Base-by-base conservation (phyloP, 495 filamentous ascomycete species). In the Opeltia flavorubescens region DNA sequence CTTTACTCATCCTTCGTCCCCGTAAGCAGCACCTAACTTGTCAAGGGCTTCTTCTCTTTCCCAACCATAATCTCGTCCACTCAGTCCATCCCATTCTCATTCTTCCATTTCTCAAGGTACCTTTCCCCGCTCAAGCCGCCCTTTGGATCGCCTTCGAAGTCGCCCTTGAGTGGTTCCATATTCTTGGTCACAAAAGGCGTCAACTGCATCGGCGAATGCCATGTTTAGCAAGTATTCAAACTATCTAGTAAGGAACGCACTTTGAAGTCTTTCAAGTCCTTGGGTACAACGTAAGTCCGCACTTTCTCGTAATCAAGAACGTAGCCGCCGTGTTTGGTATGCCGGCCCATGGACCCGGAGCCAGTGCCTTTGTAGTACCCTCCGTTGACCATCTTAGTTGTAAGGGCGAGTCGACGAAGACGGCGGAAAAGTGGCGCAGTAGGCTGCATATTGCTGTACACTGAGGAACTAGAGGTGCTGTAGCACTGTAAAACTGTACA, bases 291-390 rank as follows among this genome's bases (percentile, higher is more conserved):
- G 63, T 94, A 98, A 12, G 86, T 94, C 59, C 91, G 82, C 50
- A 95, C 86, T 64, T 91, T 94, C 20, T 67, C 54, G 72, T 74
- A 89, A 48, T 95, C 81, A 55, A 95, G 79, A 7, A 78, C 60
- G 62, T 87, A 98, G 27, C 79, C 78, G 60, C 89, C 89, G 63
- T 80, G 74, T 60, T 84, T 86, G 17, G 85, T 88, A 64, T 94
- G 89, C 27, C 68, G 62, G 51, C 91, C 91, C 78, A 89, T 85
- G 30, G 80, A 76, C 11, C 93, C 93, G 0, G 84, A 77, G 20
- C 89, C 72, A 49, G 77, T 95, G 59, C 93, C 93, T 70, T 96
- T 96, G 77, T 96, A 96, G 75, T 80, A 98, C 42, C 86, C 91
- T 61, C 88, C 86, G 60, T 82, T 83, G 66, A 85, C 79, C 61